Conservation (phyloP, 768 basidiomycete species). For the Mycena maculata region DNA sequence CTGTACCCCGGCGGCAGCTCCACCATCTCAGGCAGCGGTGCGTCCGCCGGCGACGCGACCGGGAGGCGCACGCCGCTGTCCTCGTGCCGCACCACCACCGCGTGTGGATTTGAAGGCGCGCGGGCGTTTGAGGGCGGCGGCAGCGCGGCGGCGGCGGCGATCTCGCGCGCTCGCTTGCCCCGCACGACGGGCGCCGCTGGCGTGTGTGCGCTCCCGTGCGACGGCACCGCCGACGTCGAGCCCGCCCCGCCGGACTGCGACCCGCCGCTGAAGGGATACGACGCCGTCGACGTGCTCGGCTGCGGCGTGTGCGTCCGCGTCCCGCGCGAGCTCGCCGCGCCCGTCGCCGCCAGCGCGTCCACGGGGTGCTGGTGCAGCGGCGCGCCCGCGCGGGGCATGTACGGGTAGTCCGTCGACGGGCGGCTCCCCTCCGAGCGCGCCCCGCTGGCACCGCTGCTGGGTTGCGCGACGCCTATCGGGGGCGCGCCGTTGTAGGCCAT, state of each 20-base stretch:
- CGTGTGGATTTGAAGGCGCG: background rate
- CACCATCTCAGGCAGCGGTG: background rate
- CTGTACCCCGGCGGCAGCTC: slow-evolving; percentile 23
- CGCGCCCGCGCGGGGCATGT: background rate
- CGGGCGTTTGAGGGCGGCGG: background rate
- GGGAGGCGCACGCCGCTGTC: slow-evolving; percentile 25
- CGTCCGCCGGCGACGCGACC: too few relatives aligned
- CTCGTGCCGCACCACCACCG: slow-evolving; percentile 12
- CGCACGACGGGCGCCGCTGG: background rate
- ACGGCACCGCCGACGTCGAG: background rate
- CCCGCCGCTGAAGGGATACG: background rate
- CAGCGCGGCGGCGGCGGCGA: background rate
- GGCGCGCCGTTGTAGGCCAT: slow-evolving; percentile 1
- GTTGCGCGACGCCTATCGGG: background rate
- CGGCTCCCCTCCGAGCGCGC: background rate
- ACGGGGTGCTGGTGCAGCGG: background rate
- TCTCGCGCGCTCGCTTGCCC: slow-evolving; percentile 7
- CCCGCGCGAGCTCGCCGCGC: background rate
- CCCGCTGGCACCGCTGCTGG: background rate
- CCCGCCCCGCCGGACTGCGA: background rate
- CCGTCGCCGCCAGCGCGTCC: too few relatives aligned
- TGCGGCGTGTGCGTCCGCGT: background rate
- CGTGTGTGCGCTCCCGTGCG: background rate
- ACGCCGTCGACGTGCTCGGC: background rate
- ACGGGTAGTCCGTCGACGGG: background rate